Evolutionary conservation across 192 early-diverging fungal genomes (phyloP), one percentile per base, ranked within the genome.

Genomic region (Coemansia sp.): DNA sequence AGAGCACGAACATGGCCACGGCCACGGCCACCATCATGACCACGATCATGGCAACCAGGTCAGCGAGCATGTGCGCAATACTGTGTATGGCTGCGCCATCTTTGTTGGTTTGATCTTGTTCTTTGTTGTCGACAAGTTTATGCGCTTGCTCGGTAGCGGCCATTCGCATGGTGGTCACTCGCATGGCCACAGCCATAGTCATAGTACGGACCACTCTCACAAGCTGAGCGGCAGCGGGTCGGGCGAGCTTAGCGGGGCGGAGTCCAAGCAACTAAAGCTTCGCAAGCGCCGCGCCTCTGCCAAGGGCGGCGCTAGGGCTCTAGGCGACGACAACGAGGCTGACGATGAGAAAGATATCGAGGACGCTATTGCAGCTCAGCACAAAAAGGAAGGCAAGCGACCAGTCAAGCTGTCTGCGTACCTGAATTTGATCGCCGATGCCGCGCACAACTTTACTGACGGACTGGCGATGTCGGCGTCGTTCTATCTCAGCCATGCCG

Each of bases 361-460:
- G 13, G 70, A 70, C 38, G 38, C 64, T 4, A 36, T 61, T 29
- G 64, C 68, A 6, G 69, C 0, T 33, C 40, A 33, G 55, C 39
- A 44, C 44, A 55, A 20, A 71, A 60, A 50, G 20, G 68, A 65
- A n/a, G 65, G 24, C 50, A 72, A 72, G 46, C 41, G 60, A 53
- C 80, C 52, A 53, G 86, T 91, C 81, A 92, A 89, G 71, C 73
- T 90, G 7, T 89, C 89, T 3, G 93, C 94, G 3, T 92, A 93
- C 64, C 69, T 95, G 60, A 92, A 95, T 69, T 79, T 93, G n/a
- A 87, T 95, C 53, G 94, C 94, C 16, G 91, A 92, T 71, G 88
- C 89, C 13, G 88, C 93, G 12, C 94, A 95, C 86, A 93, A 92
- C 75, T 92, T 94, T 69, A 93, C 94, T 6, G 94, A 95, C 65